Conservation (phyloP, 2,329 filamentous ascomycete species). For the Scedosporium boydii region DNA sequence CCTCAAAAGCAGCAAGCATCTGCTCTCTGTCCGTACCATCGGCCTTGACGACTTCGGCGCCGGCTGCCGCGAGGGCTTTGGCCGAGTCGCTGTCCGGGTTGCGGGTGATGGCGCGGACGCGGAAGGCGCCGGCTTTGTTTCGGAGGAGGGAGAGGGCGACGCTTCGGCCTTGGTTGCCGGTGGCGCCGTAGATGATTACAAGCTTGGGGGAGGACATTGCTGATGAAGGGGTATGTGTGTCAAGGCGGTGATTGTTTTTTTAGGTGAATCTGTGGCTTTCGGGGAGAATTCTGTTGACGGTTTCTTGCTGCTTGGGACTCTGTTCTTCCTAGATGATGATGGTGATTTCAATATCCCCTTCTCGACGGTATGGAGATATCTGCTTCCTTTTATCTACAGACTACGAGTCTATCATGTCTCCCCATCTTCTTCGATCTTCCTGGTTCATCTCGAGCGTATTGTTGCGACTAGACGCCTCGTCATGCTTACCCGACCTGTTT, state of each 20-base stretch:
- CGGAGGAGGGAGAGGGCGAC: slow-evolving; percentile 32
- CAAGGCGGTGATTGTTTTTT: neutral
- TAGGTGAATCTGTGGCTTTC: neutral
- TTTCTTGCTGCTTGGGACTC: neutral
- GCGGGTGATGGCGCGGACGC: slow-evolving; percentile 36
- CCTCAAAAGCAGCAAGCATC: slow-evolving; percentile 29
- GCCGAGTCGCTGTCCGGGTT: slow-evolving; percentile 28
- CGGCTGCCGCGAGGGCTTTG: slow-evolving; percentile 24
- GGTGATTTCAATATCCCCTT: neutral
- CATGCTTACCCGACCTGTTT: neutral
- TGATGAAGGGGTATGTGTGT: neutral
- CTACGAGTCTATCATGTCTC: neutral
- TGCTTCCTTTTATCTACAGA: neutral
- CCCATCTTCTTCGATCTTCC: neutral
- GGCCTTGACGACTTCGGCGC: slow-evolving; percentile 32
- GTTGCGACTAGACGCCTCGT: neutral
- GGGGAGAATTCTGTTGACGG: neutral
- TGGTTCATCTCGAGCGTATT: neutral
- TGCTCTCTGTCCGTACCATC: slow-evolving; percentile 31
- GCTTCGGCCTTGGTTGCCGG: slow-evolving; percentile 37
- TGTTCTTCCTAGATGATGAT: neutral
- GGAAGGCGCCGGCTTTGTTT: slow-evolving; percentile 25
- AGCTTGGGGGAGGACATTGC: slow-evolving; percentile 18
- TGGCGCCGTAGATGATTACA: slow-evolving; percentile 29
- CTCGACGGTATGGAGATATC: neutral